A percentile compares a stretch with the other conserved stretches of the same genome.
Evolutionary conservation across 2,329 filamentous ascomycete genomes (phyloP).

Genomic region (Neonectria neomacrospora): DNA sequence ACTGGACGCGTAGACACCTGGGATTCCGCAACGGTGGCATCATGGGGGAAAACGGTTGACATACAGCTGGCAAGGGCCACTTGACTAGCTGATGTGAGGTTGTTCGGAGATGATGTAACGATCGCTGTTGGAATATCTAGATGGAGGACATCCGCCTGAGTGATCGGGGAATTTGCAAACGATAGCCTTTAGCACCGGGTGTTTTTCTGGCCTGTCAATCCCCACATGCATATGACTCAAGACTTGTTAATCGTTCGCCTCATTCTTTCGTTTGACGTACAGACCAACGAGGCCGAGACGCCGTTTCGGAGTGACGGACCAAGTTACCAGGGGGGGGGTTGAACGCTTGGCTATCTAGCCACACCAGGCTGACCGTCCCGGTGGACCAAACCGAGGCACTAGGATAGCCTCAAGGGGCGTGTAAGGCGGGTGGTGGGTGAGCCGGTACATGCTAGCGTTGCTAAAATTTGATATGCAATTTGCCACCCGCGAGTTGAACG

Average conservation of each 20-base stretch:
- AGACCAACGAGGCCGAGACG: background rate
- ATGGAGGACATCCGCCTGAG: background rate
- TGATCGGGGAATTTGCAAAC: background rate
- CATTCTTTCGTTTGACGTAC: background rate
- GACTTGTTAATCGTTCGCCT: background rate
- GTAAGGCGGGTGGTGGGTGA: background rate
- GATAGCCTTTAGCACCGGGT: background rate
- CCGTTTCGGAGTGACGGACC: background rate
- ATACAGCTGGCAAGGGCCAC: background rate
- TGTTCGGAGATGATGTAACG: background rate
- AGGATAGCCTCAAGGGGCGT: background rate
- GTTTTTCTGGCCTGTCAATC: background rate
- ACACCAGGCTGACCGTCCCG: background rate
- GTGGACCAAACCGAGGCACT: background rate
- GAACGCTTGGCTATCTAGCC: background rate
- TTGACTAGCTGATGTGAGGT: background rate
- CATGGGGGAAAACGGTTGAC: background rate
- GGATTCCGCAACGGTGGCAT: background rate
- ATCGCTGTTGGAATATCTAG: background rate
- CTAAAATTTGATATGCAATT: conserved; percentile 16
- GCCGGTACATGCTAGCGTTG: background rate
- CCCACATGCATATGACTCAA: background rate
- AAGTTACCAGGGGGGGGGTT: background rate
- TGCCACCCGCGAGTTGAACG: background rate
- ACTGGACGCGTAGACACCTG: background rate